These are phyloP conservation scores for Fragilaria radians DNA, from an alignment of 108 stramenopile genomes.

Conservation along the genomic window DNA sequence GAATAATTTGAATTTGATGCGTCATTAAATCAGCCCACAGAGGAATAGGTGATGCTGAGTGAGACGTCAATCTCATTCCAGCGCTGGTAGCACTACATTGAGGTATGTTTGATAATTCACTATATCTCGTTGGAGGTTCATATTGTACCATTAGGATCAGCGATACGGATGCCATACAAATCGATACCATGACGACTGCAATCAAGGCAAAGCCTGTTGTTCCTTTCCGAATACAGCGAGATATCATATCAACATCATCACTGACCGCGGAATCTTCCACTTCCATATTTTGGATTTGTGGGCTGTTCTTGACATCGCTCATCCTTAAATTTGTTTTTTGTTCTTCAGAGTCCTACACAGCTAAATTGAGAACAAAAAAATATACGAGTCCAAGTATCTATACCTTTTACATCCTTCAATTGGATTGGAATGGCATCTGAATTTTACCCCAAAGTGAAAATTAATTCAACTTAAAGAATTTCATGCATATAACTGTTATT, in stretches of 20 bases:
- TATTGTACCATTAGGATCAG: background rate
- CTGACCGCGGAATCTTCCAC: too few species aligned
- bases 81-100: background rate
- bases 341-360: too few species aligned
- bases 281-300: too few species aligned
- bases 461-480: too few species aligned
- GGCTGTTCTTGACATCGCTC: too few species aligned
- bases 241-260: background rate
- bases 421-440: too few species aligned
- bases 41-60: background rate
- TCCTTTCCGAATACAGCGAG: background rate
- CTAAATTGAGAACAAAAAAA: too few species aligned
- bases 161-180: background rate
- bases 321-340: too few species aligned
- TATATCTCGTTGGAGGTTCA: background rate
- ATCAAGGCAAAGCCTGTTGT: background rate
- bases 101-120: background rate
- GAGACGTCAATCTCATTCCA: background rate
- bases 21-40: constrained; percentile 2
- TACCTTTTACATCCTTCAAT: too few species aligned
- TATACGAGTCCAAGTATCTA: too few species aligned
- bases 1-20: constrained; percentile 1
- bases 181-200: constrained; percentile 1
- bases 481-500: too few species aligned
- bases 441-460: too few species aligned